Percentiles rank a stretch among this genome's conserved stretches.
These are phyloP conservation scores for Lathyrus tuberosus DNA, from an alignment of 306 rosid species.

Conservation along the genomic window DNA sequence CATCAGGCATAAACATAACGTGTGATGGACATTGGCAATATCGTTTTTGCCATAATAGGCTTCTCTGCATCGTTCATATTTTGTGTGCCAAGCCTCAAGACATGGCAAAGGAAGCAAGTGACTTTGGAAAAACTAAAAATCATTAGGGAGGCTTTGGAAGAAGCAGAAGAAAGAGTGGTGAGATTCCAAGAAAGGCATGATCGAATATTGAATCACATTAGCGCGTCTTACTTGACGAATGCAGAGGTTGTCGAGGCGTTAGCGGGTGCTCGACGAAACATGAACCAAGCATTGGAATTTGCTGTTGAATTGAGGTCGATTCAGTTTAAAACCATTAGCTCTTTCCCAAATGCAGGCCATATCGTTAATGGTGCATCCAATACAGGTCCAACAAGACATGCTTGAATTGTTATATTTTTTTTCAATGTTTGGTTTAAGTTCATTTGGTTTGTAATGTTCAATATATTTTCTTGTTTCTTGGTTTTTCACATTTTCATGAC, in stretches of 20 bases:
- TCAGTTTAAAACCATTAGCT: constrained; percentile 46
- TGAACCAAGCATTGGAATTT: constrained; percentile 57
- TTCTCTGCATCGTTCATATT: constrained; percentile 54
- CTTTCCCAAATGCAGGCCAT: constrained; percentile 48
- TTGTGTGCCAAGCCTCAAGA: constrained; percentile 46
- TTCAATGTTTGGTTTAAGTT: not conserved
- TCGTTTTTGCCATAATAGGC: constrained; percentile 52
- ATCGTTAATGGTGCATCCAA: not conserved
- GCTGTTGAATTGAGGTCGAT: constrained; percentile 54
- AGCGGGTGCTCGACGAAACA: constrained; percentile 49
- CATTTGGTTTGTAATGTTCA: not conserved
- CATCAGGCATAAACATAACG: constrained; percentile 13
- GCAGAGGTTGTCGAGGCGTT: constrained; percentile 54
- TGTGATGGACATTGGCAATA: constrained; percentile 40
- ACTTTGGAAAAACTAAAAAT: constrained; percentile 52
- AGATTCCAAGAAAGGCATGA: constrained; percentile 69
- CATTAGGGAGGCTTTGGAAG: constrained; percentile 55
- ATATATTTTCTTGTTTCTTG: not conserved
- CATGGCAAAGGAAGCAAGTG: constrained; percentile 46
- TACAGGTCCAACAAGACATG: not conserved
- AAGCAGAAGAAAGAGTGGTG: constrained; percentile 57
- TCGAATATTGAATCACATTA: constrained; percentile 50
- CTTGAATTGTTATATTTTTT: not conserved
- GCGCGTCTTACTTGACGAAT: constrained; percentile 53
- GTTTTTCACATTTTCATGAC: not conserved